phyloP scores from a whole-genome alignment of 495 filamentous ascomycete genomes.

The Penicillium parvum region DNA sequence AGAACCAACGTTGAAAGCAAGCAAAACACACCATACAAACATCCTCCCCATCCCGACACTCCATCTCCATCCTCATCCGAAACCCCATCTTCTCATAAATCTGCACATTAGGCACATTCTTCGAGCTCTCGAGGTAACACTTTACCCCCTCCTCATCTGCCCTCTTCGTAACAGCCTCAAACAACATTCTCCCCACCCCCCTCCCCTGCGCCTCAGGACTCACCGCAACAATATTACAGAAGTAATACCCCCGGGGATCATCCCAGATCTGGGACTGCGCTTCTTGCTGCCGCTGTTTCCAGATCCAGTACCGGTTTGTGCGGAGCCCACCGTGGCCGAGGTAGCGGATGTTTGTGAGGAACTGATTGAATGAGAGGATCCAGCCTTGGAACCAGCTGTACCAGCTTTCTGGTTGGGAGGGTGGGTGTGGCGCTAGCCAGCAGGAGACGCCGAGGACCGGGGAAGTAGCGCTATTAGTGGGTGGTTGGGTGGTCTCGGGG shows the following conservation, averaged over 20 bases:
- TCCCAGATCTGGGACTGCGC: constrained; percentile 56
- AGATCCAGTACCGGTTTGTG: constrained; percentile 59
- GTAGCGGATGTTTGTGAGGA: constrained; percentile 54
- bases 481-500: too few relatives aligned
- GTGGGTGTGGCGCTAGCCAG: constrained; percentile 53
- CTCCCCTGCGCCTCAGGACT: constrained; percentile 52
- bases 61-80: constrained; percentile 54
- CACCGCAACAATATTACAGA: constrained; percentile 66
- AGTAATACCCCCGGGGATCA: constrained; percentile 59
- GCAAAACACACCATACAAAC: constrained; percentile 28
- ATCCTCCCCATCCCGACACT: constrained; percentile 54
- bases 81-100: constrained; percentile 65
- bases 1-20: not conserved
- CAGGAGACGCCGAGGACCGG: constrained; percentile 60
- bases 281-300: constrained; percentile 56
- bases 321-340: constrained; percentile 55
- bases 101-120: constrained; percentile 56
- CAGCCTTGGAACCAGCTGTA: constrained; percentile 49
- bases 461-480: constrained; percentile 8
- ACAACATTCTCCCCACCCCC: constrained; percentile 53
- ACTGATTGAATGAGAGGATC: constrained; percentile 52
- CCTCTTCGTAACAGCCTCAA: constrained; percentile 50
- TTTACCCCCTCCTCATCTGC: constrained; percentile 55
- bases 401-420: constrained; percentile 47
- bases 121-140: constrained; percentile 62